phyloP scores from a whole-genome alignment of 208 protist genomes.

The Phytomonas sp. region DNA sequence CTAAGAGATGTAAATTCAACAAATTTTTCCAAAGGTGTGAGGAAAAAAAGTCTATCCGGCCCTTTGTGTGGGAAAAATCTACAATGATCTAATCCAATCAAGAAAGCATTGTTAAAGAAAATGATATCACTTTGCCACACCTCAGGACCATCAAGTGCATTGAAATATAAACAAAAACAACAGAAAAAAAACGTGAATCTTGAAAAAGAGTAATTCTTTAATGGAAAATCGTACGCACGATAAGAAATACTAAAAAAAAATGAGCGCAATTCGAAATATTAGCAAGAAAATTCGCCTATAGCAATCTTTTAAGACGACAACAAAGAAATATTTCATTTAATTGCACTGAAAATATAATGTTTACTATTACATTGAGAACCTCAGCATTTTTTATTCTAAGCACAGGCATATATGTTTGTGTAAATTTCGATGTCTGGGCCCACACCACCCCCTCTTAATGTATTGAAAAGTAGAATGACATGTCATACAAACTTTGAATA shows the following conservation, averaged over 20 bases:
- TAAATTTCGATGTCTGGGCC: neutral
- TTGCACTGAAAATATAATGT: neutral
- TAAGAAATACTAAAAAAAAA: constrained; percentile 4
- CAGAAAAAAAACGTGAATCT: neutral
- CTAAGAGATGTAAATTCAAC: neutral
- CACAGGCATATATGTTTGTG: neutral
- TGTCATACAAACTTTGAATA: neutral
- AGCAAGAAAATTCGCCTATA: neutral
- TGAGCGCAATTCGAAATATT: constrained; percentile 10
- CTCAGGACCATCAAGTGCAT: neutral
- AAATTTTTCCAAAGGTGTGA: neutral
- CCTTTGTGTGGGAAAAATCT: neutral
- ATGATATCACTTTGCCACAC: neutral
- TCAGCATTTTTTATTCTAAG: neutral
- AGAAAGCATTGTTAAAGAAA: neutral
- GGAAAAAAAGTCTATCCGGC: neutral
- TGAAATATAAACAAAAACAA: neutral
- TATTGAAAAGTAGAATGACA: neutral
- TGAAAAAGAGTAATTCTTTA: neutral
- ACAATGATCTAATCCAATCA: neutral
- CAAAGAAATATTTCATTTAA: neutral
- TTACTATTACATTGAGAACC: neutral
- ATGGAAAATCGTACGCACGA: neutral
- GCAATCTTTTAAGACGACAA: neutral
- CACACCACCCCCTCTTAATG: neutral